Base-by-base conservation (phyloP, 148 eudicot species). In the Pouteria glomerata region DNA sequence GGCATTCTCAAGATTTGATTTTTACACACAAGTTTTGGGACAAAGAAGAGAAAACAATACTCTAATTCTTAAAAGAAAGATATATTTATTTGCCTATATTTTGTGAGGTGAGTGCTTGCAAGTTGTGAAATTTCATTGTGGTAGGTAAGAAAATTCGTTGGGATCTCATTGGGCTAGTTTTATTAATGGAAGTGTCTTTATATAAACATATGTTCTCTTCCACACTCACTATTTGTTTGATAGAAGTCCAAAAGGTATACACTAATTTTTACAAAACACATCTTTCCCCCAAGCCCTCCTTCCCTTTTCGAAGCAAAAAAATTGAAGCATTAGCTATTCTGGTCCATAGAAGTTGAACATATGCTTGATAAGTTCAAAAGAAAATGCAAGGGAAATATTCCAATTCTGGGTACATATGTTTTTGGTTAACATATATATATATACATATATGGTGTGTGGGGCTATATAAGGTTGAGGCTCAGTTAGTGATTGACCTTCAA, bases 161-260 rank as follows among this genome's bases (percentile, higher is more conserved):
- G 69, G 53, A 65, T 44, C 6, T 3, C n/a, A 19, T 45, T 24
- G 39, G 35, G 41, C 10, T 42, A 1, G 4, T 37, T 57, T 26
- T 7, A 21, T 64, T 56, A n/a, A n/a, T n/a, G 23, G 51, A n/a
- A 56, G 21, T 41, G 56, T 50, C 34, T 16, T 55, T 24, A 34
- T 10, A 39, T 45, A 26, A 56, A 5, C 64, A 57, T 41, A 39
- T 66, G 70, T 47, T 65, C 53, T 53, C 33, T 68, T 73, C 29
- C 13, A 30, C 8, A 34, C 42, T 33, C 44, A 19, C 47, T 62
- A 21, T 37, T 64, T 53, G 19, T 64, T 50, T 48, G 8, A 62
- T 34, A 6, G 39, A 63, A 39, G 29, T 39, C 35, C 63, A 23
- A 26, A 12, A 16, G 45, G 13, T 34, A 1, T 69, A 18, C 21